Percentiles rank a stretch among this genome's conserved stretches.
Evolutionary conservation across 345 rosid genomes (phyloP).

Genomic region (Aethionema arabicum): DNA sequence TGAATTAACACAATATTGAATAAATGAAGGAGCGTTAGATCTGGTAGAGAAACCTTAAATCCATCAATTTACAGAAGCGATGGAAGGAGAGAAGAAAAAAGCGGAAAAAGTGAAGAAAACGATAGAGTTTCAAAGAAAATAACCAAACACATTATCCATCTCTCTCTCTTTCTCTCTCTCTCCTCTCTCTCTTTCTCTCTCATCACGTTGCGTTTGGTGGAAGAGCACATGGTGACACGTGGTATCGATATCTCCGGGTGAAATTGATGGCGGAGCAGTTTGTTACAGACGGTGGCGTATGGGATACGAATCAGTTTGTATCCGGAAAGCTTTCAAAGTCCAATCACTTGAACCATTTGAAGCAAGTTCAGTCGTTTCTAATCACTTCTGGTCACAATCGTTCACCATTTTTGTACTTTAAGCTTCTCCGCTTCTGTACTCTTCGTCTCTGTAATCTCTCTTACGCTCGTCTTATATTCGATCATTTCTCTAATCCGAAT

Average conservation of each 20-base stretch:
- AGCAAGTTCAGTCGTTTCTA: conserved; percentile 71
- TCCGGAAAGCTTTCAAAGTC: conserved; percentile 46
- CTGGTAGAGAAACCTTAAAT: conserved; percentile 26
- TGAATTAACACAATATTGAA: background rate
- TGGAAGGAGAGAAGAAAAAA: conserved; percentile 13
- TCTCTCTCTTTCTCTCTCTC: conserved; percentile 3
- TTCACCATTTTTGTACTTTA: conserved; percentile 64
- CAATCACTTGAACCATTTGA: conserved; percentile 57
- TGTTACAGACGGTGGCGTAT: background rate
- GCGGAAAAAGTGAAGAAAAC: conserved; percentile 34
- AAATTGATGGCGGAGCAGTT: conserved; percentile 26
- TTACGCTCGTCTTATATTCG: conserved; percentile 67
- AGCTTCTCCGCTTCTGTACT: conserved; percentile 74
- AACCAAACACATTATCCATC: conserved; percentile 25
- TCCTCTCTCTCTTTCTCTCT: background rate
- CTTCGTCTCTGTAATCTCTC: conserved; percentile 50
- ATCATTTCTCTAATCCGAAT: conserved; percentile 52
- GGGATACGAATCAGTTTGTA: conserved; percentile 18
- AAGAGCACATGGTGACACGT: conserved; percentile 42
- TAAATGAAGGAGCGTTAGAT: conserved; percentile 34
- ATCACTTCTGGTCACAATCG: conserved; percentile 53
- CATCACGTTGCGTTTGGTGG: conserved; percentile 28
- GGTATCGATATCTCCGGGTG: conserved; percentile 12
- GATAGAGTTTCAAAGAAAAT: conserved; percentile 39
- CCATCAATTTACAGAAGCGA: conserved; percentile 28